Percentiles rank a stretch among this genome's conserved stretches.
phyloP scores from a whole-genome alignment of 1,284 basidiomycete genomes.

The Mycena sp. region DNA sequence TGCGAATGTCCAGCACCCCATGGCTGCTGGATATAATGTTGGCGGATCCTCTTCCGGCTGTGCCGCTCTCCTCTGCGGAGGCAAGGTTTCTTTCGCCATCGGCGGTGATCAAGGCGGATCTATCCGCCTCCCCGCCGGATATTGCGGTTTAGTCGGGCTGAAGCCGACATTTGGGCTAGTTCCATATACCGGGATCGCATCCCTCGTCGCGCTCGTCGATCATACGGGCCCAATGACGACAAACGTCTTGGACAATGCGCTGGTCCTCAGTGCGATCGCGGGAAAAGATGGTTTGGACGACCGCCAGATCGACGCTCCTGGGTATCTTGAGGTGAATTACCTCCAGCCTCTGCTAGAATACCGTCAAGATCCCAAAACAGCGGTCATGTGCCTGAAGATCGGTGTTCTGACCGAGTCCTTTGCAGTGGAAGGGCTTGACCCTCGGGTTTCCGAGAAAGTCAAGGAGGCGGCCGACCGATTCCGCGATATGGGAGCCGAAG shows the following conservation, averaged over 20 bases:
- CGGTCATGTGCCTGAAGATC: slow-evolving; percentile 48
- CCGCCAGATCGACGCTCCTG: slow-evolving; percentile 54
- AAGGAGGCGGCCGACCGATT: slow-evolving; percentile 46
- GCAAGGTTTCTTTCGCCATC: slow-evolving; percentile 56
- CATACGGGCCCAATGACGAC: slow-evolving; percentile 50
- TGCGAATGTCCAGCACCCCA: slow-evolving; percentile 51
- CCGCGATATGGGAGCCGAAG: slow-evolving; percentile 47
- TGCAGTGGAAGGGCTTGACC: slow-evolving; percentile 43
- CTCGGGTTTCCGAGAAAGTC: slow-evolving; percentile 45
- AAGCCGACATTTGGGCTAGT: slow-evolving; percentile 61
- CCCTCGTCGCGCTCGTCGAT: slow-evolving; percentile 51
- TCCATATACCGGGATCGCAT: slow-evolving; percentile 56
- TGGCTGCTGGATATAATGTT: slow-evolving; percentile 52
- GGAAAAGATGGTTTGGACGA: slow-evolving; percentile 59
- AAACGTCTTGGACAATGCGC: slow-evolving; percentile 54
- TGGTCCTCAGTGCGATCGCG: slow-evolving; percentile 55
- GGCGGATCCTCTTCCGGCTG: slow-evolving; percentile 58
- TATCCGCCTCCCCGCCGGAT: slow-evolving; percentile 54
- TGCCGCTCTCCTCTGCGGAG: slow-evolving; percentile 52
- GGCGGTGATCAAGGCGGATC: slow-evolving; percentile 59
- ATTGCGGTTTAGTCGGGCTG: slow-evolving; percentile 58
- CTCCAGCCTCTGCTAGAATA: slow-evolving; percentile 41
- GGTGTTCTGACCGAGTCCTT: slow-evolving; percentile 55
- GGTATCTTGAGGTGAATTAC: slow-evolving; percentile 47
- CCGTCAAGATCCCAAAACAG: slow-evolving; percentile 21